Evolutionary conservation across 345 rosid species (phyloP).

Genomic region (Euclidium syriacum): DNA sequence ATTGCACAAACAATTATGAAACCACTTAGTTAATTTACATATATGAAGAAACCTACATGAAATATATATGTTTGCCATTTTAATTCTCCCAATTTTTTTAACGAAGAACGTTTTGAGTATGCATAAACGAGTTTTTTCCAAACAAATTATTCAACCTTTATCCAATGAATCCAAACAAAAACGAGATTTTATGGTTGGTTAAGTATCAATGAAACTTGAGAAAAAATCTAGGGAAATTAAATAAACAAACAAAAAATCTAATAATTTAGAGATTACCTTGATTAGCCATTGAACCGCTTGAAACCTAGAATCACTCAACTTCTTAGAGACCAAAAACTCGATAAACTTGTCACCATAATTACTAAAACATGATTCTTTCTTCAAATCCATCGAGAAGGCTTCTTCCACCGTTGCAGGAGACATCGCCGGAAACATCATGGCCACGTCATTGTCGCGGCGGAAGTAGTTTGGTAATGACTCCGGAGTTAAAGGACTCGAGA

Average conservation of each 20-base stretch:
- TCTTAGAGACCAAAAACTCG: conserved; percentile 13
- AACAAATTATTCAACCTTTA: too few species aligned
- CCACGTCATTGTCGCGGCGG: not conserved
- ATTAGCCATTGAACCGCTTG: conserved; percentile 26
- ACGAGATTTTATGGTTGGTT: too few species aligned
- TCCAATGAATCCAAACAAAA: too few species aligned
- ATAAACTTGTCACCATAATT: conserved; percentile 15
- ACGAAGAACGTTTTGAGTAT: too few species aligned
- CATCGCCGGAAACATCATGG: not conserved
- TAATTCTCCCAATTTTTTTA: too few species aligned
- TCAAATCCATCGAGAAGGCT: conserved; percentile 19
- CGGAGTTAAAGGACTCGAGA: conserved; percentile 11
- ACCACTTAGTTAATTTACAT: too few species aligned
- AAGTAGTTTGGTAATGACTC: conserved; percentile 6
- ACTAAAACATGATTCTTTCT: conserved; percentile 21
- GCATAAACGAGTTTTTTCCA: too few species aligned
- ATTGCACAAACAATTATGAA: too few species aligned
- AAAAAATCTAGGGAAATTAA: too few species aligned
- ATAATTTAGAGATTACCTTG: conserved; percentile 1
- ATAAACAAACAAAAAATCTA: not conserved
- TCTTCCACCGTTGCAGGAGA: conserved; percentile 9
- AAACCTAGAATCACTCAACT: conserved; percentile 13
- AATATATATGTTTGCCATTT: too few species aligned
- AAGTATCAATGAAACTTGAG: too few species aligned
- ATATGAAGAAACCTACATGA: too few species aligned